These are phyloP conservation scores for Calendula officinalis DNA, from an alignment of 129 eudicot genomes.

Conservation along the genomic window DNA sequence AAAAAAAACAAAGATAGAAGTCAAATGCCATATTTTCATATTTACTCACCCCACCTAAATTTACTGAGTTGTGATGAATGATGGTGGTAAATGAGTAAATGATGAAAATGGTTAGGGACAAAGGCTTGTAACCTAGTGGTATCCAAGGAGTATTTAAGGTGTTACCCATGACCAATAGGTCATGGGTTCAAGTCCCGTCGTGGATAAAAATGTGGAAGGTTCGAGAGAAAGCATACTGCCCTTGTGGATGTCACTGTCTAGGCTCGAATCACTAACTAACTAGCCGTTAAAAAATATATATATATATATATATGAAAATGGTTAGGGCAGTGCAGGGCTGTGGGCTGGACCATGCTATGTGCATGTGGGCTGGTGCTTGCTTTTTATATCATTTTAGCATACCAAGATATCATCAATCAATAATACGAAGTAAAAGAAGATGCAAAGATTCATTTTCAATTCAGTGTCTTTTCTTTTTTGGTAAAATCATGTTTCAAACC, in stretches of 20 bases:
- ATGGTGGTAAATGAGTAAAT: slow-evolving; percentile 6
- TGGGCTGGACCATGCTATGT: slow-evolving; percentile 33
- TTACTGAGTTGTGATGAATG: slow-evolving; percentile 16
- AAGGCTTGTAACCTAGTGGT: no score
- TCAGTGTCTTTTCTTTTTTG: slow-evolving; percentile 4
- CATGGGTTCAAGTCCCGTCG: no score
- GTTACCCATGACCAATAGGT: no score
- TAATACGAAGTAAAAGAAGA: background rate
- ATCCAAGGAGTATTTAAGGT: no score
- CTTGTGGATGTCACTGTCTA: no score
- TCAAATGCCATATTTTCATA: no score
- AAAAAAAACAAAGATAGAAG: no score
- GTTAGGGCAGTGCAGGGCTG: slow-evolving; percentile 19
- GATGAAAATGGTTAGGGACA: slow-evolving; percentile 19
- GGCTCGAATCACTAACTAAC: no score
- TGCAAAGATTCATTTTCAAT: slow-evolving; percentile 19
- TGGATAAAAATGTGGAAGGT: no score
- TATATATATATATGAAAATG: no score
- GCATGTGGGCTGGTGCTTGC: slow-evolving; percentile 30
- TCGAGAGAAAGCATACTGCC: no score
- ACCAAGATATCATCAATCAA: slow-evolving; percentile 25
- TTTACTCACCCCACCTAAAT: slow-evolving; percentile 16
- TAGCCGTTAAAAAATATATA: no score
- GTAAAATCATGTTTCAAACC: slow-evolving; percentile 10
- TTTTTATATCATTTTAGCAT: slow-evolving; percentile 32